These are phyloP conservation scores for Sugiyamaella neomexicana DNA, from an alignment of 1,139 yeast genomes.

Conservation along the genomic window DNA sequence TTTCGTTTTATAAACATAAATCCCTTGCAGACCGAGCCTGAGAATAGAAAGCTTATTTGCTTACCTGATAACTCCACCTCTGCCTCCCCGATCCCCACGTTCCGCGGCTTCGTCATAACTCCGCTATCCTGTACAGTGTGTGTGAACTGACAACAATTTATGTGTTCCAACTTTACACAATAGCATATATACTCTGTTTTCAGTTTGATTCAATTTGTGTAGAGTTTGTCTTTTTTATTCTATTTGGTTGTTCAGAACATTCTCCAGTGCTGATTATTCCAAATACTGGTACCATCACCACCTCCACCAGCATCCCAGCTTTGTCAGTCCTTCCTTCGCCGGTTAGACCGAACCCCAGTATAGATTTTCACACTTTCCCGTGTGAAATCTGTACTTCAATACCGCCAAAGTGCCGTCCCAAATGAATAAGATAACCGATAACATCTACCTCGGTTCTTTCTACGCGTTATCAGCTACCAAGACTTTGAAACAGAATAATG, in stretches of 20 bases:
- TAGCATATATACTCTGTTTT: background rate
- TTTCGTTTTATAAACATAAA: background rate
- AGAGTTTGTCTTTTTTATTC: background rate
- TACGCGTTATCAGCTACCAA: slow-evolving; percentile 35
- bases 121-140: background rate
- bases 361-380: slow-evolving; percentile 3
- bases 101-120: slow-evolving; percentile 4
- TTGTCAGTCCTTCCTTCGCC: background rate
- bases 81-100: slow-evolving; percentile 9
- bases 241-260: background rate
- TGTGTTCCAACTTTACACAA: background rate
- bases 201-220: background rate
- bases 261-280: no score
- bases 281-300: no score
- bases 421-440: slow-evolving; percentile 37
- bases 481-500: slow-evolving; percentile 37
- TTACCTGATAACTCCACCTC: background rate
- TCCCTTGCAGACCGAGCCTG: background rate
- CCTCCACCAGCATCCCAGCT: background rate
- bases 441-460: slow-evolving; percentile 39
- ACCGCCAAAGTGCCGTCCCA: slow-evolving; percentile 21
- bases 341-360: background rate
- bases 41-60: background rate
- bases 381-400: slow-evolving; percentile 8
- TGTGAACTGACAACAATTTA: no score